Evolutionary conservation across 2,329 filamentous ascomycete species (phyloP).

Genomic region (Trichoderma citrinoviride): DNA sequence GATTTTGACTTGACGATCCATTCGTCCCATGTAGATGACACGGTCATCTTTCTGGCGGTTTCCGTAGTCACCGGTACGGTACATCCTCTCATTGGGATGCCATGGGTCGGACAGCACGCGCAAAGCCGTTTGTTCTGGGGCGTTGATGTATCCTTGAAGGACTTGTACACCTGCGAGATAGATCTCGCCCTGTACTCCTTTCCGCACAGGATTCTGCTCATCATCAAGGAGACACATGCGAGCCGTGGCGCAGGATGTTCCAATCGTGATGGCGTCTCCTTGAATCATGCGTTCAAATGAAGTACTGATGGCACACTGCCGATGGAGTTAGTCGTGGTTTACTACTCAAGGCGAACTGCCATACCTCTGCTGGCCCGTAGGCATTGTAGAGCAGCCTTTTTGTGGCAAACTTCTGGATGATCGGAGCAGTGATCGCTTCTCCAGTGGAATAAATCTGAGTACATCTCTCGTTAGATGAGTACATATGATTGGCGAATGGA

Average conservation of each 20-base stretch:
- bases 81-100: constrained; percentile 3
- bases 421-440: neutral
- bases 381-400: constrained; percentile 11
- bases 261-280: constrained; percentile 5
- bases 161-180: constrained; percentile 9
- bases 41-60: neutral
- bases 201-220: neutral
- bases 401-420: constrained; percentile 4
- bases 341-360: neutral
- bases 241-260: constrained; percentile 1
- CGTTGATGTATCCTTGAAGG: constrained; percentile 10
- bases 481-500: neutral
- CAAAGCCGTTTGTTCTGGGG: neutral
- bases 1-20: constrained; percentile 20
- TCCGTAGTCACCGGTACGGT: constrained; percentile 16
- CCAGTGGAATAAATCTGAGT: constrained; percentile 3
- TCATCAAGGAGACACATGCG: constrained; percentile 18
- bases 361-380: constrained; percentile 21
- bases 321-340: neutral
- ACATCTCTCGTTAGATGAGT: neutral
- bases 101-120: constrained; percentile 5
- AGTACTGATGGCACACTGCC: neutral
- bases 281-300: constrained; percentile 16
- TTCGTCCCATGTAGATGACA: constrained; percentile 1
- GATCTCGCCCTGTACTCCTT: constrained; percentile 9